Evolutionary conservation across 2,329 filamentous ascomycete species (phyloP), one percentile per base, ranked within the genome.

Genomic region (Colletotrichum tofieldiae): DNA sequence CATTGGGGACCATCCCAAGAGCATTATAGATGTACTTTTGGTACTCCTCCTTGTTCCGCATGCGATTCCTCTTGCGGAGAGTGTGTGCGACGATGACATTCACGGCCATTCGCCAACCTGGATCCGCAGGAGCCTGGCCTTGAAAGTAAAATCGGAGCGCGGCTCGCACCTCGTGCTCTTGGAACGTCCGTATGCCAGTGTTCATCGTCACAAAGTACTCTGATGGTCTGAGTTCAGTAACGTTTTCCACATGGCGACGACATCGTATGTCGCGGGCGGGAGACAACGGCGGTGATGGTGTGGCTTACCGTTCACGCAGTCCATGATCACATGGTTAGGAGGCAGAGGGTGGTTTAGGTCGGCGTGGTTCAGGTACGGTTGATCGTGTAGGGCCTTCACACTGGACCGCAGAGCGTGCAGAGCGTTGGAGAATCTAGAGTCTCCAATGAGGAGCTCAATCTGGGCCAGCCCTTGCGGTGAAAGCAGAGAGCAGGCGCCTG

Each of bases 11-110:
- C 65, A 69, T 72, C 29, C 69, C 69, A 8, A 72, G 45, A 18
- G 69, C 65, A 23, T 72, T 72, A 43, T 72, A 20, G 2, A 72
- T 69, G 54, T 72, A 72, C n/a, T 59, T 69, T 16, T 72, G 65
- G 37, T 64, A 69, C 20, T 72, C 69, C 5, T 69, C 65, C 45
- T 54, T 69, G 35, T 72, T 64, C 5, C 59, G 65, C 69, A 72
- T 72, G 5, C 51, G 20, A 45, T 49, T 64, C 32, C 65, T 69
- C 52, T 60, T 64, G 59, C 65, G 65, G 3, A 72, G 20, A 1
- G 54, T 55, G 11, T 60, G 37, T 5, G 69, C 69, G 32, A 72
- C 32, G 14, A 72, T 72, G 16, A 26, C 43, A 39, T 72, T 69
- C 14, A 72, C 29, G 6, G 69, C 69, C 69, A 72, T 69, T 8